A percentile compares a stretch with the other conserved stretches of the same genome.
Evolutionary conservation across 2,329 filamentous ascomycete genomes (phyloP).

Genomic region (Penicillium fuscoglaucum): DNA sequence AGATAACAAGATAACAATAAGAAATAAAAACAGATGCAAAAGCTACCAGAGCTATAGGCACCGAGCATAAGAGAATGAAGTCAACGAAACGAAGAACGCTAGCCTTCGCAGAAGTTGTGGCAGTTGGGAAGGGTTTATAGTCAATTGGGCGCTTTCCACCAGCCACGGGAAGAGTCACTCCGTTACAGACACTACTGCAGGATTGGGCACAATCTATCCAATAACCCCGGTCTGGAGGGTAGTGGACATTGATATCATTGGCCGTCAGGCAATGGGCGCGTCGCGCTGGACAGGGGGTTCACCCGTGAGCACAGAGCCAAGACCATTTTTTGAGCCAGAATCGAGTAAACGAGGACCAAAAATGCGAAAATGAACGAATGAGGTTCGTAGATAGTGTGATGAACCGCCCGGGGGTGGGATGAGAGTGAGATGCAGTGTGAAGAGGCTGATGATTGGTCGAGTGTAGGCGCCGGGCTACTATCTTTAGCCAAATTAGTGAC

Average conservation of each 20-base stretch:
- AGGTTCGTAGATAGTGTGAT: slow-evolving; percentile 20
- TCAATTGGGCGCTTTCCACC: slow-evolving; percentile 20
- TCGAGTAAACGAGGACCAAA: slow-evolving; percentile 4
- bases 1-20: slow-evolving; percentile 25
- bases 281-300: slow-evolving; percentile 20
- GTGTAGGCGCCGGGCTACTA: slow-evolving; percentile 33
- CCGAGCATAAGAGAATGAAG: slow-evolving; percentile 21
- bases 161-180: slow-evolving; percentile 18
- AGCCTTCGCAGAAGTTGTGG: slow-evolving; percentile 18
- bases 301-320: slow-evolving; percentile 6
- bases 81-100: slow-evolving; percentile 31
- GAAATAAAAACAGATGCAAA: slow-evolving; percentile 26
- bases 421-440: slow-evolving; percentile 12
- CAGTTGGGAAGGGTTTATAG: slow-evolving; percentile 36
- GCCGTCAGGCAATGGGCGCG: slow-evolving; percentile 19
- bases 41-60: slow-evolving; percentile 39
- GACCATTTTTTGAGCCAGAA: slow-evolving; percentile 20
- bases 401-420: slow-evolving; percentile 20
- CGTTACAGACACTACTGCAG: slow-evolving; percentile 37
- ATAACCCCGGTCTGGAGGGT: slow-evolving; percentile 10
- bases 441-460: slow-evolving; percentile 24
- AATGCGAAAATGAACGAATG: slow-evolving; percentile 14
- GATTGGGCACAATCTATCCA: slow-evolving; percentile 29
- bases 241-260: slow-evolving; percentile 15
- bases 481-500: slow-evolving; percentile 30